Evolutionary conservation across 495 filamentous ascomycete species (phyloP), one percentile per base, ranked within the genome.

Genomic region (Aspergillus cristatus): DNA sequence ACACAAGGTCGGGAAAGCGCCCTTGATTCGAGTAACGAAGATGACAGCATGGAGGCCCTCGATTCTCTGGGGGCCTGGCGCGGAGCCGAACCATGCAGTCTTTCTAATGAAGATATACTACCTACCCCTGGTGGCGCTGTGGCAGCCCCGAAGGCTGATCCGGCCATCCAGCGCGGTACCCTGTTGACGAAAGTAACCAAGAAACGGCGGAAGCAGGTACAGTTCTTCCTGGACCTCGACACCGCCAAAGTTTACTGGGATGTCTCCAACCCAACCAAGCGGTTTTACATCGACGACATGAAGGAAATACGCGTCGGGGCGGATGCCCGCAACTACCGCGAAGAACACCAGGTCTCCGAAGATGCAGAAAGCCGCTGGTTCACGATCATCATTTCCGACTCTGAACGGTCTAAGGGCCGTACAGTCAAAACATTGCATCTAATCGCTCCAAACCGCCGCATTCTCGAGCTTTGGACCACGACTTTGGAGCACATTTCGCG

Each of bases 271-370:
- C 75, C 81, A 0, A 72, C 78, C 1, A 96, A 94, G 44, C 75
- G 73, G 13, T 83, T 98, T 46, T 93, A 93, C 53, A 80, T 98
- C 40, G 91, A 98, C 45, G 86, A 98, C 51, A 88, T 98, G 49
- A 81, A 81, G 47, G 86, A 94, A 43, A 85, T 98, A 30, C 79
- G 87, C 36, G 74, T 79, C 25, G 90, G 86, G 25, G 70, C 76
- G n/a, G 86, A 95, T 53, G 87, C 88, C 24, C 72, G 79, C 32
- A 88, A 93, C 46, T 94, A 94, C 47, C 81, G 84, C 8, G 82
- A 94, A 54, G 89, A 94, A 51, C 82, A 82, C 48, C 71, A 77
- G 26, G 56, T 91, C 18, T 46, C 77, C 3, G 70, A 76, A 37
- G 68, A 74, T 7, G 64, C 67, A 3, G 79, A 86, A 54, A 58